Conservation (phyloP, 495 filamentous ascomycete genomes). For the Coniosporium apollinis region DNA sequence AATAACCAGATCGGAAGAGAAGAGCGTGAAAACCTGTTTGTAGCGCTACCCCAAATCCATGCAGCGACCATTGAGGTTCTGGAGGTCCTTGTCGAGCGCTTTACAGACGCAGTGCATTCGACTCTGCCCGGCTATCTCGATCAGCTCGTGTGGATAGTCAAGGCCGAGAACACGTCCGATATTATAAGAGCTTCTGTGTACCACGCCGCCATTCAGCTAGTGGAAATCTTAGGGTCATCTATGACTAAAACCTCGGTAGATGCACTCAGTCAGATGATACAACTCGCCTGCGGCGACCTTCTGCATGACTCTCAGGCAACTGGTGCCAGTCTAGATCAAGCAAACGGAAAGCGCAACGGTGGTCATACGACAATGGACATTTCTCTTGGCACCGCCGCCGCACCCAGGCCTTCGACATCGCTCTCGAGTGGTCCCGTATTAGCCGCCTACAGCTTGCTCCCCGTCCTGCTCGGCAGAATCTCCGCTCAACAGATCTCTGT, state of each 20-base stretch:
- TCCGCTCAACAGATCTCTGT: slow-evolving; percentile 43
- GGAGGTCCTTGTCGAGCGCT: slow-evolving; percentile 31
- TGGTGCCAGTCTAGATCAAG: slow-evolving; percentile 19
- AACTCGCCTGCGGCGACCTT: slow-evolving; percentile 47
- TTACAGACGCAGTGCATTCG: slow-evolving; percentile 35
- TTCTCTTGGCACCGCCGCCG: slow-evolving; percentile 26
- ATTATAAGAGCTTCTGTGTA: slow-evolving; percentile 46
- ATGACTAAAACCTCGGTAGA: slow-evolving; percentile 44
- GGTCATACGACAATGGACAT: slow-evolving; percentile 31
- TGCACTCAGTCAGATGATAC: slow-evolving; percentile 39
- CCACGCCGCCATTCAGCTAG: slow-evolving; percentile 33
- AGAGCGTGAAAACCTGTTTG: slow-evolving; percentile 60
- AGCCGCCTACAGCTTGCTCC: slow-evolving; percentile 44
- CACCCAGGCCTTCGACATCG: slow-evolving; percentile 6
- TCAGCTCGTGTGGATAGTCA: slow-evolving; percentile 51
- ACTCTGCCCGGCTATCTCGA: slow-evolving; percentile 44
- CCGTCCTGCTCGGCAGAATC: slow-evolving; percentile 38
- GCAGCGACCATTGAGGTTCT: slow-evolving; percentile 45
- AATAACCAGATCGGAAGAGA: slow-evolving; percentile 57
- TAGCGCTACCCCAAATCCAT: slow-evolving; percentile 56
- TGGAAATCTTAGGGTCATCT: slow-evolving; percentile 43
- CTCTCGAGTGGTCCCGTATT: slow-evolving; percentile 19
- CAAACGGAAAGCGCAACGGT: slow-evolving; percentile 7
- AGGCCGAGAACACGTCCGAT: slow-evolving; percentile 29
- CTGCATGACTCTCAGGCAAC: slow-evolving; percentile 8